Conservation (phyloP, 768 basidiomycete species). For the Agrocybe pediades region DNA sequence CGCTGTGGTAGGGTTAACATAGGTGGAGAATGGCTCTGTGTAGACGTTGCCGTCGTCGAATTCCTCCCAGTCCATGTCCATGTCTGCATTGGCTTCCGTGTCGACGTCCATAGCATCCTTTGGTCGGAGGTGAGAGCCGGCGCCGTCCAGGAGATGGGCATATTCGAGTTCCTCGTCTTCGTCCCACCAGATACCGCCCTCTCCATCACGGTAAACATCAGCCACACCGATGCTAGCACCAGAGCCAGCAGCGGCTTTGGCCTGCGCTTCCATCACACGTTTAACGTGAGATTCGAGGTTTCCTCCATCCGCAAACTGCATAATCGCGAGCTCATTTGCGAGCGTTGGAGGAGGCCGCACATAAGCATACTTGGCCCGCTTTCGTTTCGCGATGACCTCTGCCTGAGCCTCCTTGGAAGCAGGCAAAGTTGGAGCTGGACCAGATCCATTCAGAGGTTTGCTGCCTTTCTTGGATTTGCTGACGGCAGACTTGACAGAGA, state of each 20-base stretch:
- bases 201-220: conserved; percentile 60
- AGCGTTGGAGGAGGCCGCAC: conserved; percentile 52
- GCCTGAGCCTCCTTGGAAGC: conserved; percentile 20
- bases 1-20: background rate
- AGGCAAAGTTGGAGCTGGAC: too few species aligned
- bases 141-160: conserved; percentile 53
- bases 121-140: conserved; percentile 23
- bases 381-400: conserved; percentile 41
- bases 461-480: conserved; percentile 10
- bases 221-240: conserved; percentile 35
- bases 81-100: conserved; percentile 1
- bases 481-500: conserved; percentile 12
- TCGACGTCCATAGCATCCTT: background rate
- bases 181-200: conserved; percentile 71
- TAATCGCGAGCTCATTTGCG: conserved; percentile 64
- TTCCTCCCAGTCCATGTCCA: conserved; percentile 23
- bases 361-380: conserved; percentile 52
- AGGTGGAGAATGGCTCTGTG: conserved; percentile 6
- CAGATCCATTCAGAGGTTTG: too few species aligned
- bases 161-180: conserved; percentile 74
- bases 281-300: conserved; percentile 53
- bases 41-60: conserved; percentile 15
- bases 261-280: conserved; percentile 56
- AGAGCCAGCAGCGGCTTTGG: conserved; percentile 39
- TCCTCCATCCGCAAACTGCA: conserved; percentile 73